Conservation (phyloP, 2,329 filamentous ascomycete genomes). For the Aspergillus udagawae region DNA sequence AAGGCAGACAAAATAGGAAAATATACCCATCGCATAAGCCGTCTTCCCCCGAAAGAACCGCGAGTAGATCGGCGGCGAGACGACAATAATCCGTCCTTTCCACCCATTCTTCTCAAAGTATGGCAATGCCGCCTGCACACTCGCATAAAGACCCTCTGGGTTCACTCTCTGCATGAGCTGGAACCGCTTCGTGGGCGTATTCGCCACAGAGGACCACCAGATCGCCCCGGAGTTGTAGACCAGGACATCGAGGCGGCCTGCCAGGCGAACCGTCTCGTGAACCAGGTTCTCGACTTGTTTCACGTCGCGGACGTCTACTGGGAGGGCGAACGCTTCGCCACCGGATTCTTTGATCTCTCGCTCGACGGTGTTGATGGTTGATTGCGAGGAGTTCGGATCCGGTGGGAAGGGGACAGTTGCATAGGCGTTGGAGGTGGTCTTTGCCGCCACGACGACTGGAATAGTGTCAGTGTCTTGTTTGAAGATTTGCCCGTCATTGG, state of each 20-base stretch:
- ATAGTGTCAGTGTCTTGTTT: conserved; percentile 1
- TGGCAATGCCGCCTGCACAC: conserved; percentile 65
- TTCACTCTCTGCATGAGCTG: conserved; percentile 74
- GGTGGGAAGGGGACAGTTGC: conserved; percentile 62
- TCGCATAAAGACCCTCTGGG: conserved; percentile 69
- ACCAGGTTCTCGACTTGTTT: conserved; percentile 60
- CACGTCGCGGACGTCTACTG: conserved; percentile 66
- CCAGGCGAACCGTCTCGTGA: conserved; percentile 53
- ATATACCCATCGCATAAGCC: conserved; percentile 64
- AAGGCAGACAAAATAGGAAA: neutral
- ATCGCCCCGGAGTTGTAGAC: conserved; percentile 84
- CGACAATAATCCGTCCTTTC: conserved; percentile 67
- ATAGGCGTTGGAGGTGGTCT: conserved; percentile 63
- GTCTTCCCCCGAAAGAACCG: conserved; percentile 84
- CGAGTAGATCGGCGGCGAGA: conserved; percentile 80
- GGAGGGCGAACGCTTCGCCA: conserved; percentile 61
- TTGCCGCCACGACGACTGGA: conserved; percentile 71
- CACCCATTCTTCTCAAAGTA: conserved; percentile 54
- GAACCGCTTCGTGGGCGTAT: conserved; percentile 72
- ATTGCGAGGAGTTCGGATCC: conserved; percentile 68
- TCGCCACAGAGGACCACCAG: conserved; percentile 73
- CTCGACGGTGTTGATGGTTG: conserved; percentile 76
- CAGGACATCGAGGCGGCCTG: conserved; percentile 66
- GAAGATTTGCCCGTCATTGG: neutral
- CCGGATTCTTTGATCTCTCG: conserved; percentile 66